Percentiles rank a stretch among this genome's conserved stretches.
Evolutionary conservation across 768 basidiomycete species (phyloP).

Genomic region (Termitomyces sp.): DNA sequence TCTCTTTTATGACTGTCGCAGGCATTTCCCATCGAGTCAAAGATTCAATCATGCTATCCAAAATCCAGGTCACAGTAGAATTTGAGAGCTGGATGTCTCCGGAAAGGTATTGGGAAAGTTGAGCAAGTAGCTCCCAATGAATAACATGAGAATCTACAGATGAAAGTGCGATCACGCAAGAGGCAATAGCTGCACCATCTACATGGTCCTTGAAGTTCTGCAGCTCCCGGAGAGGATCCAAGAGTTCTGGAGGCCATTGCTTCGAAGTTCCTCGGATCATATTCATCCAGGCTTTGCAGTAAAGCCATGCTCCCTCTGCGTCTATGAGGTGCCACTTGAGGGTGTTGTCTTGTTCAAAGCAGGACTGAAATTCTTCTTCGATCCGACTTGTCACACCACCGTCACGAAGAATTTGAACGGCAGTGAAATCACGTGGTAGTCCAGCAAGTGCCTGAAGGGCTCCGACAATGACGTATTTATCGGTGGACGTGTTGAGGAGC

Average conservation of each 20-base stretch:
- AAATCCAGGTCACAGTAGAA: slow-evolving; percentile 29
- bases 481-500: slow-evolving; percentile 30
- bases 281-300: slow-evolving; percentile 37
- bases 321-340: slow-evolving; percentile 32
- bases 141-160: slow-evolving; percentile 28
- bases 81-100: slow-evolving; percentile 26
- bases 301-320: slow-evolving; percentile 27
- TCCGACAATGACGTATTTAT: slow-evolving; percentile 24
- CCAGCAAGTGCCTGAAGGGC: slow-evolving; percentile 34
- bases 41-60: slow-evolving; percentile 35
- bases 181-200: slow-evolving; percentile 29
- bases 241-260: slow-evolving; percentile 30
- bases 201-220: slow-evolving; percentile 22
- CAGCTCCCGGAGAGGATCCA: slow-evolving; percentile 29
- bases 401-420: slow-evolving; percentile 30
- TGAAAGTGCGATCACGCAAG: slow-evolving; percentile 30
- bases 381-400: slow-evolving; percentile 28
- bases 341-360: slow-evolving; percentile 34
- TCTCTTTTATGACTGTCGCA: slow-evolving; percentile 28
- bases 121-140: slow-evolving; percentile 30
- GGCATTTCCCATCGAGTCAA: slow-evolving; percentile 33
- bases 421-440: slow-evolving; percentile 32
- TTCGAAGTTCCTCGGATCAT: slow-evolving; percentile 29
- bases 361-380: slow-evolving; percentile 29
- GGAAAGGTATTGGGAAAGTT: slow-evolving; percentile 26